Evolutionary conservation across 2,329 filamentous ascomycete species (phyloP).

Genomic region (Xylariomycetidae sp.): DNA sequence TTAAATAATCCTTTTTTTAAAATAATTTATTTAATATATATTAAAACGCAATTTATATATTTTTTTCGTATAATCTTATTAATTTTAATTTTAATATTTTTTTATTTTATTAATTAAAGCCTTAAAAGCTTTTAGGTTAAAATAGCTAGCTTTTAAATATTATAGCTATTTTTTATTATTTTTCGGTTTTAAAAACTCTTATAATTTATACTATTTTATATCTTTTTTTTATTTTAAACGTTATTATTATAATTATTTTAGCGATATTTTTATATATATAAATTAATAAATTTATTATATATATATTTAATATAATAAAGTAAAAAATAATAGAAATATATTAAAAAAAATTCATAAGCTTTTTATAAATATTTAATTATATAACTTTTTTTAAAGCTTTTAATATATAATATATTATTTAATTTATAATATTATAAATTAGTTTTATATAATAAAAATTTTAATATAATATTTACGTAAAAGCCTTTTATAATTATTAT

Average conservation of each 20-base stretch:
- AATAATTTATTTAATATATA: background rate
- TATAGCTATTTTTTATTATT: too few species aligned
- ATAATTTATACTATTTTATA: background rate
- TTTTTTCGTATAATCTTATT: background rate
- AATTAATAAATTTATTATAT: background rate
- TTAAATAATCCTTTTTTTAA: background rate
- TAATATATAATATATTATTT: background rate
- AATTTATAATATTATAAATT: slow-evolving; percentile 1
- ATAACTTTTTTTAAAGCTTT: background rate
- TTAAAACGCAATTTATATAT: background rate
- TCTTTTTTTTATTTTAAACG: background rate
- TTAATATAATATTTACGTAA: slow-evolving; percentile 1
- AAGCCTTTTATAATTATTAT: background rate
- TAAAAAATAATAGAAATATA: background rate
- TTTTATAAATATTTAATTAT: background rate
- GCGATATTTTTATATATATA: background rate
- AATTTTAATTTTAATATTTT: background rate
- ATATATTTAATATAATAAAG: background rate
- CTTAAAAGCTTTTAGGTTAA: background rate
- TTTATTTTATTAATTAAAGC: background rate
- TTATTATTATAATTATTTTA: background rate
- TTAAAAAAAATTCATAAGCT: background rate
- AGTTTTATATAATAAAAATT: background rate
- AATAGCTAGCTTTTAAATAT: background rate
- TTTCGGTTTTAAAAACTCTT: too few species aligned